Percentiles rank a stretch among this genome's conserved stretches.
phyloP scores from a whole-genome alignment of 208 protist genomes.

The Jaenimonas drosophilae region DNA sequence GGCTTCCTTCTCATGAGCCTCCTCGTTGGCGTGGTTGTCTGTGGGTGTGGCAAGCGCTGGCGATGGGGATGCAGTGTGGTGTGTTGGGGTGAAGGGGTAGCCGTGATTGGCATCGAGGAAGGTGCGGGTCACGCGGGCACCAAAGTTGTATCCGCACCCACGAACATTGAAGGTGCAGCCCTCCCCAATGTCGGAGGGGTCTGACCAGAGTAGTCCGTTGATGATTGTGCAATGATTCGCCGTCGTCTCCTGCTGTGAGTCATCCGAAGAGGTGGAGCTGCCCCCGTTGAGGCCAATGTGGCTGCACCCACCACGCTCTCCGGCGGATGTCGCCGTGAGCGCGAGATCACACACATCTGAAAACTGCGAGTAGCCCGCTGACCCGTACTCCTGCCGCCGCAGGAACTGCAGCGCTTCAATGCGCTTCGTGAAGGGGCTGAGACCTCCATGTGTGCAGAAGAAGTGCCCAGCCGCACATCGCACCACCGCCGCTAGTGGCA shows the following conservation, averaged over 20 bases:
- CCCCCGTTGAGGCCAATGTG: constrained; percentile 8
- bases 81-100: constrained; percentile 16
- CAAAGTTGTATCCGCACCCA: constrained; percentile 73
- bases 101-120: constrained; percentile 66
- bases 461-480: constrained; percentile 47
- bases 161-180: constrained; percentile 51
- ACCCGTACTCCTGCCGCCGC: constrained; percentile 54
- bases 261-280: constrained; percentile 1
- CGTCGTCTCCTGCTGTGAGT: background rate
- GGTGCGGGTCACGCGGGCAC: constrained; percentile 41
- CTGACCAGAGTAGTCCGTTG: constrained; percentile 99
- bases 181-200: constrained; percentile 90
- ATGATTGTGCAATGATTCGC: constrained; percentile 91
- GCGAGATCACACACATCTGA: constrained; percentile 7
- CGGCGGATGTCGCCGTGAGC: constrained; percentile 8
- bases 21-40: constrained; percentile 4
- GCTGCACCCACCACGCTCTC: background rate
- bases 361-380: too few relatives aligned
- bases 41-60: too few relatives aligned
- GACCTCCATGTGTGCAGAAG: constrained; percentile 83
- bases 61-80: constrained; percentile 3
- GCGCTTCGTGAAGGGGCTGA: constrained; percentile 44
- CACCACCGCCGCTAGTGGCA: constrained; percentile 76
- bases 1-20: background rate
- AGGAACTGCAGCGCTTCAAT: constrained; percentile 36